A percentile compares a stretch with the other conserved stretches of the same genome.
phyloP scores from a whole-genome alignment of 768 basidiomycete genomes.

The Russula lepida region DNA sequence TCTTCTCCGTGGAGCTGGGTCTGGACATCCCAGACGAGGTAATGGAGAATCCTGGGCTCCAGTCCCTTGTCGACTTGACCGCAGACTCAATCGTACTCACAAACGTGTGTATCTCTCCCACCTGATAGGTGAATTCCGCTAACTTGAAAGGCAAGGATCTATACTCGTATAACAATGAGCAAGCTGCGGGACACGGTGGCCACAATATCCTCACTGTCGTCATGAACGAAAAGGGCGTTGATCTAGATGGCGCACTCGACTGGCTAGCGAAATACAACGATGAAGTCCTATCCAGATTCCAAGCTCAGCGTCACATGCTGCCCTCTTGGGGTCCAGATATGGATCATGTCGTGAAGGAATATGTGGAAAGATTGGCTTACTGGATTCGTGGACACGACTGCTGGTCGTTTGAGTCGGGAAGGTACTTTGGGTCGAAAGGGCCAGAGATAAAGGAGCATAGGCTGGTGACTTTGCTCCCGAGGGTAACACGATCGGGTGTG shows the following conservation, averaged over 20 bases:
- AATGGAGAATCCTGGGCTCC: slow-evolving; percentile 33
- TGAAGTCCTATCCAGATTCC: slow-evolving; percentile 28
- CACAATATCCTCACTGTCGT: slow-evolving; percentile 38
- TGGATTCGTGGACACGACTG: slow-evolving; percentile 68
- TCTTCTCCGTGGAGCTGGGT: slow-evolving; percentile 30
- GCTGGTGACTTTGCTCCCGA: background rate
- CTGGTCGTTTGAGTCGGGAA: slow-evolving; percentile 62
- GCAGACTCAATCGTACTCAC: slow-evolving; percentile 34
- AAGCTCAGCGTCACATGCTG: slow-evolving; percentile 24
- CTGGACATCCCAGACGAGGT: slow-evolving; percentile 36
- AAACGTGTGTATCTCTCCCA: slow-evolving; percentile 27
- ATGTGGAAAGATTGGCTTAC: slow-evolving; percentile 50
- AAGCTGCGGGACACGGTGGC: slow-evolving; percentile 31
- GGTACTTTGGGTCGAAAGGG: slow-evolving; percentile 60
- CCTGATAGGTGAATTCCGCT: background rate
- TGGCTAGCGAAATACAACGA: slow-evolving; percentile 26
- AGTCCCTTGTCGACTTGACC: slow-evolving; percentile 24
- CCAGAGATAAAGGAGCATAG: slow-evolving; percentile 41
- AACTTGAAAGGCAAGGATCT: slow-evolving; percentile 27
- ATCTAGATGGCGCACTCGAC: slow-evolving; percentile 33
- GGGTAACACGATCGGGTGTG: background rate
- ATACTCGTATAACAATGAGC: slow-evolving; percentile 34
- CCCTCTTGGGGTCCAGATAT: slow-evolving; percentile 30
- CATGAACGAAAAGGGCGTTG: slow-evolving; percentile 31
- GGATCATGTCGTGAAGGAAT: too few relatives aligned